Base-by-base conservation (phyloP, 2,329 filamentous ascomycete species). In the Zasmidium citrigriseum region DNA sequence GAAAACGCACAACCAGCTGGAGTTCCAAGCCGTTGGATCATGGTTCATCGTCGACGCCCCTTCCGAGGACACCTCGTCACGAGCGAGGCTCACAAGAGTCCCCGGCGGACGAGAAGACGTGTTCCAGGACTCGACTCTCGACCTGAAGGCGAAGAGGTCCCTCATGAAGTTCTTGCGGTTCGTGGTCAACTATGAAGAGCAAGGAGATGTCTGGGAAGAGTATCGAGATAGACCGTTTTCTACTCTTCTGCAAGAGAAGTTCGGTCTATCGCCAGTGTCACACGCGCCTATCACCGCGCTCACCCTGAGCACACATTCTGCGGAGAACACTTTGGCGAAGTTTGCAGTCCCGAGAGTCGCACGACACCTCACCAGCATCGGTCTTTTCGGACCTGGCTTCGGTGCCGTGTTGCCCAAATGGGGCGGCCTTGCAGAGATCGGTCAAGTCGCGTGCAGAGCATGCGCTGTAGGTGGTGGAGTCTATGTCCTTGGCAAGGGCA, bases 101-200 rank as follows among this genome's bases (percentile, higher is more conserved):
- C 93, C 95, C 0, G 93, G 90, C 63, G 93, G 90, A 24, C 86
- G 93, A 64, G 93, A 99, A 77, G 93, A 97, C 76, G 86, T 98
- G 46, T 97, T 97, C 73, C 85, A 88, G 49, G 89, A 91, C 72
- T 84, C 85, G 34, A 81, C 82, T 22, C 89, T 98, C 57, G 86
- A 91, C 47, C 83, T 89, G 65, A 89, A 89, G 64, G 86, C 91
- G 4, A 98, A 98, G 78, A 87, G 93, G 54, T 84, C 85, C 10
- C 76, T 98, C 68, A 96, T 97, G 89, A 96, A 96, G 74, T 96
- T 97, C 68, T 82, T 98, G 69, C 93, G 93, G 73, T 93, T 95
- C 71, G 89, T 96, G 54, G 80, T 87, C 59, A 85, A 91, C 67
- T 88, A 88, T 68, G 84, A 89, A 65, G 83, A 82, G 21, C 84